phyloP scores from a whole-genome alignment of 192 early-diverging fungal species.

The Rhizoclosmatium sp. region DNA sequence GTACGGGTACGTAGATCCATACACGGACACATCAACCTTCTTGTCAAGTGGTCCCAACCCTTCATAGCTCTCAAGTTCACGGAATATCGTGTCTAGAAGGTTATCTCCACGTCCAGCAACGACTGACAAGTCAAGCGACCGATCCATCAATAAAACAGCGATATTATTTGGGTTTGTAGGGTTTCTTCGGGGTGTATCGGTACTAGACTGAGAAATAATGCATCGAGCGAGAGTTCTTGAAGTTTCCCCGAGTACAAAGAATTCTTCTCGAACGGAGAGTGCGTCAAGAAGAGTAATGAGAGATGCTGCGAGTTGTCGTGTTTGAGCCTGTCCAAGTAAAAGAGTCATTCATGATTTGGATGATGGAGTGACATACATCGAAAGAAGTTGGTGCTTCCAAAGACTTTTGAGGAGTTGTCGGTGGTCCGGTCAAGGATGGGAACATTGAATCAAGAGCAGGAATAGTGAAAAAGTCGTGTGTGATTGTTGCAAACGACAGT shows the following conservation, averaged over 20 bases:
- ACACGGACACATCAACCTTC: neutral
- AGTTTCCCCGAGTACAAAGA: slow-evolving; percentile 12
- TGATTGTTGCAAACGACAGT: slow-evolving; percentile 19
- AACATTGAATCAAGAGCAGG: slow-evolving; percentile 16
- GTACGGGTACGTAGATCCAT: neutral
- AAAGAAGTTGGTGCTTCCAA: slow-evolving; percentile 24
- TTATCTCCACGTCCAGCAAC: slow-evolving; percentile 26
- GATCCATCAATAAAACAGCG: slow-evolving; percentile 25
- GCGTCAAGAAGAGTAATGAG: slow-evolving; percentile 23
- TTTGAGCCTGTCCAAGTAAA: slow-evolving; percentile 14
- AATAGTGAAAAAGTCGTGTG: slow-evolving; percentile 32
- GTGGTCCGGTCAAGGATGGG: slow-evolving; percentile 2
- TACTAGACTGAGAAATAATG: slow-evolving; percentile 19
- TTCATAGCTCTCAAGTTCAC: neutral
- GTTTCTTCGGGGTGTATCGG: slow-evolving; percentile 5
- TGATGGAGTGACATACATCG: slow-evolving; percentile 12
- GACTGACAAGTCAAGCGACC: slow-evolving; percentile 26
- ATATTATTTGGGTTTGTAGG: neutral
- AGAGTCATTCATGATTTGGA: neutral
- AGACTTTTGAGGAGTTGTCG: neutral
- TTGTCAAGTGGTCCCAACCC: neutral
- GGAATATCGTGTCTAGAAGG: slow-evolving; percentile 26
- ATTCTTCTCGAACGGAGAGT: slow-evolving; percentile 23
- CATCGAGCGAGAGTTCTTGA: slow-evolving; percentile 32
- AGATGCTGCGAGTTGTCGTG: slow-evolving; percentile 14